phyloP scores from a whole-genome alignment of 1,284 basidiomycete genomes.

The Sporisorium iseilematis-ciliati region DNA sequence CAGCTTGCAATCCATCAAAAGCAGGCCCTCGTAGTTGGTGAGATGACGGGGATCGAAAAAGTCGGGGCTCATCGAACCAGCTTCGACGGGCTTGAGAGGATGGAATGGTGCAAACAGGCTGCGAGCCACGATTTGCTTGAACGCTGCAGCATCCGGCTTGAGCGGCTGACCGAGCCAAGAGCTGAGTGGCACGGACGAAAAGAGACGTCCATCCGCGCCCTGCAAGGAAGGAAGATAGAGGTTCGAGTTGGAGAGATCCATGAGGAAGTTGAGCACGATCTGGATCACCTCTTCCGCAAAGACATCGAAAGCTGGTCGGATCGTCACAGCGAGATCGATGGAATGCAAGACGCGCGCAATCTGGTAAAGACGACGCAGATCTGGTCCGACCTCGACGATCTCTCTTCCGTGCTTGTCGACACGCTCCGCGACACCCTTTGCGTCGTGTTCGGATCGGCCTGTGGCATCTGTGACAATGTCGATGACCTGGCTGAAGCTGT shows the following conservation, averaged over 20 bases:
- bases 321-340: conserved; percentile 91
- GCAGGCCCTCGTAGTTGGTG: conserved; percentile 60
- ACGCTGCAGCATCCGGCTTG: conserved; percentile 50
- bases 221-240: conserved; percentile 48
- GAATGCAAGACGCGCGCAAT: conserved; percentile 83
- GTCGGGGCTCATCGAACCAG: conserved; percentile 56
- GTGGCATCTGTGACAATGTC: conserved; percentile 72
- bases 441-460: conserved; percentile 68
- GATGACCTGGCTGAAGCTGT: conserved; percentile 90
- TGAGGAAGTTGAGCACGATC: conserved; percentile 56
- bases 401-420: conserved; percentile 87
- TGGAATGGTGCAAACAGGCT: conserved; percentile 57
- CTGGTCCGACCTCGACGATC: conserved; percentile 82
- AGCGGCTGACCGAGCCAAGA: conserved; percentile 32
- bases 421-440: conserved; percentile 76
- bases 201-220: neutral
- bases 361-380: conserved; percentile 79
- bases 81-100: conserved; percentile 33
- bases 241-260: conserved; percentile 63
- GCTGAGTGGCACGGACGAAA: conserved; percentile 10
- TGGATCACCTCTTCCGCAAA: conserved; percentile 88
- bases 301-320: conserved; percentile 87
- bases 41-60: conserved; percentile 62
- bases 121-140: conserved; percentile 57
- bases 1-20: conserved; percentile 65